phyloP scores from a whole-genome alignment of 2,329 filamentous ascomycete species.

The Cadophora luteo-olivacea region DNA sequence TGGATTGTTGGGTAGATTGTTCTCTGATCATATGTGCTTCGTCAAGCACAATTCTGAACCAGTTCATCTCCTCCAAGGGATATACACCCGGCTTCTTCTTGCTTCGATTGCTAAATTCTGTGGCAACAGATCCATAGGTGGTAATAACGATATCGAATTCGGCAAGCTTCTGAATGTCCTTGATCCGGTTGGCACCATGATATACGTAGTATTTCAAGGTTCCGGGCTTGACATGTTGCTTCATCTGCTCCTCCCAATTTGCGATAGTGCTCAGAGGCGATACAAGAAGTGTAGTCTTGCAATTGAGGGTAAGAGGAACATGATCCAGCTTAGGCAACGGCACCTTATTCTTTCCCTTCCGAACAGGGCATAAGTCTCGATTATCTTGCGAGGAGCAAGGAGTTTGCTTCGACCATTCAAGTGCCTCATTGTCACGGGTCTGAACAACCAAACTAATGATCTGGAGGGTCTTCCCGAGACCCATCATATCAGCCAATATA shows the following conservation, averaged over 20 bases:
- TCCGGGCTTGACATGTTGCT: conserved; percentile 73
- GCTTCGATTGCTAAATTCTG: conserved; percentile 72
- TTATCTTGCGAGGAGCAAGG: conserved; percentile 49
- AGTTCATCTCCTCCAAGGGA: conserved; percentile 80
- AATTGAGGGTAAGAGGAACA: conserved; percentile 64
- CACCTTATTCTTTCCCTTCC: conserved; percentile 39
- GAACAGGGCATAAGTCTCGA: conserved; percentile 43
- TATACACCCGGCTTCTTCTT: conserved; percentile 64
- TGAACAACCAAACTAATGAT: conserved; percentile 79
- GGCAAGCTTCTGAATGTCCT: conserved; percentile 70
- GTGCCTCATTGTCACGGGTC: conserved; percentile 64
- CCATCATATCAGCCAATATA: conserved; percentile 87
- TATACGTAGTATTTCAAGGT: conserved; percentile 80
- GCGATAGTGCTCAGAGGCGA: conserved; percentile 89
- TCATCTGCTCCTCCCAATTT: conserved; percentile 95
- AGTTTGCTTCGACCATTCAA: conserved; percentile 61
- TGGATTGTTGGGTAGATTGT: conserved; percentile 79
- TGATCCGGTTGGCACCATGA: conserved; percentile 79
- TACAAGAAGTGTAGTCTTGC: conserved; percentile 81
- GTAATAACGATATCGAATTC: conserved; percentile 87
- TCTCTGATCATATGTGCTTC: conserved; percentile 96
- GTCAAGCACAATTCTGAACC: conserved; percentile 93
- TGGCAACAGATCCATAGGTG: conserved; percentile 87
- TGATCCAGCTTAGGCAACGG: conserved; percentile 43
- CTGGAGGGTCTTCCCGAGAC: conserved; percentile 85